Base-by-base conservation (phyloP, 129 eudicot species). In the Cynara cardunculus region DNA sequence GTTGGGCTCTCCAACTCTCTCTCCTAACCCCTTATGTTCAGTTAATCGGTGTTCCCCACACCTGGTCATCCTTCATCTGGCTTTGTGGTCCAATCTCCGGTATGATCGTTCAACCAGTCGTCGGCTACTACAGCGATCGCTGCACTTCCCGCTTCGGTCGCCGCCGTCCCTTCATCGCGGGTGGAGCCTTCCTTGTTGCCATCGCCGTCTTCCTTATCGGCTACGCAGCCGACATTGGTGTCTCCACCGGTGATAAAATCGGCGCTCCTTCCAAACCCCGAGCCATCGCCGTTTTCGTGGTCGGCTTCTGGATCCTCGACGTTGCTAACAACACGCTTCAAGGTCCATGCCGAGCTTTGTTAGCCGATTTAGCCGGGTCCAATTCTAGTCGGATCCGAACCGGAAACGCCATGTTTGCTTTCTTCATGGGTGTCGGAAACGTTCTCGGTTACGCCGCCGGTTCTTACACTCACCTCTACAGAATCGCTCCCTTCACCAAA, bases 1-100 rank as follows among this genome's bases (percentile, higher is more conserved):
- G 99, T 2, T 95, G 99, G 99, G 99, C 99, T 22, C 86, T 95
- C 0, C 99, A 95, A 71, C 90, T 95, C n/a, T 95, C 99, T 3
- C 66, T 95, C 3, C 79, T 95, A 32, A 95, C 99, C 1, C 99
- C 99, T 0, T 95, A 92, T 41, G 99, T 95, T 7, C 99, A 95
- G 46, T 88, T 95, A 7, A 78, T 95, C 3, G 99, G 99, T 0
- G 87, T 95, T 4, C 91, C 97, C 6, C 99, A 95, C 62, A 79
- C 59, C 2, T 90, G 92, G 94, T 87, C 99, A 0, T 75, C 97
- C 10, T 90, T 73, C 77, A 91, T 95, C 35, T 95, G 99, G 99
- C 92, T 95, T 4, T 95, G 99, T 39, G 99, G 99, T 4, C 99
- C 99, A 0, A 78, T 95, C 25, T 95, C 99, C 12, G 99, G 99